phyloP scores from a whole-genome alignment of 345 rosid genomes.

The Euclidium syriacum region DNA sequence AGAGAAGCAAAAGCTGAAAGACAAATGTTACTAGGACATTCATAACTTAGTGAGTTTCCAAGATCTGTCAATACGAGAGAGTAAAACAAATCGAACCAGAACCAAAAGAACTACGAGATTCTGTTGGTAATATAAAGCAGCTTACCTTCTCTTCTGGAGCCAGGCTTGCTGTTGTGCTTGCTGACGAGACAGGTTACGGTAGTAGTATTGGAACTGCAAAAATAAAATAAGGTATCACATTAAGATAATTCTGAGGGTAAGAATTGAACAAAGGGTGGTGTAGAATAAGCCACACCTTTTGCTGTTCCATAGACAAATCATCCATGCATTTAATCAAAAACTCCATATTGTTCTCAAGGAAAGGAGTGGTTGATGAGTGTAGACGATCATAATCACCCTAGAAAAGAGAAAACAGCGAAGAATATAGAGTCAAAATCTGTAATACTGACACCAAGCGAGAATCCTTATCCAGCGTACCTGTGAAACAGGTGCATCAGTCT shows the following conservation, averaged over 20 bases:
- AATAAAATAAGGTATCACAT: neutral
- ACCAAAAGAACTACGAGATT: neutral
- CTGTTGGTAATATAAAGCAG: neutral
- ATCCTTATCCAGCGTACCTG: constrained; percentile 45
- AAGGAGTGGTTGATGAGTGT: constrained; percentile 76
- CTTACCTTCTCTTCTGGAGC: constrained; percentile 96
- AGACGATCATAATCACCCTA: constrained; percentile 94
- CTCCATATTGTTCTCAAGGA: constrained; percentile 85
- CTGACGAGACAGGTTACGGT: constrained; percentile 83
- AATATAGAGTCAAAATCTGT: neutral
- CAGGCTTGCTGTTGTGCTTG: constrained; percentile 98
- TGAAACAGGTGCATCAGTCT: constrained; percentile 79
- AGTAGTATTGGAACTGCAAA: constrained; percentile 80
- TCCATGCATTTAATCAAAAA: constrained; percentile 99
- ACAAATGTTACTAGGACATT: neutral
- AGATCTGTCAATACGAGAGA: neutral
- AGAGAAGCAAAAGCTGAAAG: neutral
- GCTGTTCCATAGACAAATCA: constrained; percentile 84
- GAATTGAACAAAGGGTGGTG: neutral
- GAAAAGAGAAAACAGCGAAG: neutral
- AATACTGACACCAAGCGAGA: neutral
- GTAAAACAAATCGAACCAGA: neutral
- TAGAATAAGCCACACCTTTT: constrained; percentile 53
- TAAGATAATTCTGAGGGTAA: neutral
- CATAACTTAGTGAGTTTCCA: neutral